Evolutionary conservation across 257 asterid genomes (phyloP).

Genomic region (Voacanga thouarsii): DNA sequence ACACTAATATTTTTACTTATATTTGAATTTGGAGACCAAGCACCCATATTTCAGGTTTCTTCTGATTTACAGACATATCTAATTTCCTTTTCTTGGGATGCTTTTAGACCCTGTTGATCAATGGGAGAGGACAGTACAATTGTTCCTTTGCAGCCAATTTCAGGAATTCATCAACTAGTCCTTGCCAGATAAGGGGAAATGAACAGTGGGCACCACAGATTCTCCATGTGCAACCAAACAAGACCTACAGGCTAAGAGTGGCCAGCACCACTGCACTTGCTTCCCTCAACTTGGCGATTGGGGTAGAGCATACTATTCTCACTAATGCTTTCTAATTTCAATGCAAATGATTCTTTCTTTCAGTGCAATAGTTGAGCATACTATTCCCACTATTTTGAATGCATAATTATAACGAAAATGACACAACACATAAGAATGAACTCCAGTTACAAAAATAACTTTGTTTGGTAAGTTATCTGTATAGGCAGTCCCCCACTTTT

Average conservation of each 20-base stretch:
- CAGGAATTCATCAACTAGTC: conserved; percentile 29
- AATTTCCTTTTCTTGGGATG: not conserved
- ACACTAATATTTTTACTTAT: no score
- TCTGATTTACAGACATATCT: no score
- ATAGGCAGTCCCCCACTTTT: no score
- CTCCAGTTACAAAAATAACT: no score
- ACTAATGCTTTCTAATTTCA: not conserved
- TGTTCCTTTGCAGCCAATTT: conserved; percentile 61
- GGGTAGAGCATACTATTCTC: conserved; percentile 34
- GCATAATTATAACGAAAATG: not conserved
- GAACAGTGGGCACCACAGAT: conserved; percentile 75
- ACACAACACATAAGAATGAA: no score
- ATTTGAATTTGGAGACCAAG: not conserved
- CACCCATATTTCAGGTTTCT: not conserved
- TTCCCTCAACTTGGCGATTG: conserved; percentile 77
- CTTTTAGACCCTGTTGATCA: conserved; percentile 52
- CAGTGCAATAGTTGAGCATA: not conserved
- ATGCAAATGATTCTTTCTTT: not conserved
- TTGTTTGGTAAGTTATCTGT: no score
- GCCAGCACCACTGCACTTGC: conserved; percentile 75
- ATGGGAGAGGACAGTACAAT: conserved; percentile 86
- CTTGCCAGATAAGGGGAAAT: conserved; percentile 56
- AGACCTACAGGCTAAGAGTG: conserved; percentile 76
- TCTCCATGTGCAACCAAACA: conserved; percentile 57
- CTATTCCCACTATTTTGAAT: not conserved